Base-by-base conservation (phyloP, 768 basidiomycete species). In the Panaeolus papilionaceus region DNA sequence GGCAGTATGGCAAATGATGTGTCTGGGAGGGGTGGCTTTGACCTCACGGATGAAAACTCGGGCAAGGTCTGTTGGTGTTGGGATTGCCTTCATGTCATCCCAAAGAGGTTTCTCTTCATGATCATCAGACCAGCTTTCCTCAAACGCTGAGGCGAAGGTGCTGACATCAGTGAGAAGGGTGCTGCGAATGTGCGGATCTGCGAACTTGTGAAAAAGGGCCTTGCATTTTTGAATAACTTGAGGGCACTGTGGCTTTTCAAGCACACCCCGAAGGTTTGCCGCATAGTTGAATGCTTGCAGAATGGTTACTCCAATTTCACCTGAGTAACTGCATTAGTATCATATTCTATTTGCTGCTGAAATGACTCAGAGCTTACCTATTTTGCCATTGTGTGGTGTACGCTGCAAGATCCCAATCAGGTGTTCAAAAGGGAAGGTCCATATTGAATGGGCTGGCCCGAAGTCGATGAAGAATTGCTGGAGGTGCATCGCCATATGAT, bases 341-440 rank as follows among this genome's bases (percentile, higher is more conserved):
- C 16, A 42, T 14, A 42, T 42, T 12, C 5, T 14, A 11, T 42
- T 42, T 8, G 11, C 12, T 14, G 3, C 10, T 42, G 12, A 14
- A 11, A 42, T 3, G 5, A 11, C 38, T 5, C 5, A 39, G 3
- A 3, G 44, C 66, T 45, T 64, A 74, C 73, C 70, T 65, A 64
- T 47, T 44, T 71, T 71, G 18, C 68, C 62, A 67, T 79, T 79
- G 64, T 67, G 72, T 3, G 77, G 74, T n/a, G 78, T 72, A 10
- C 71, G 71, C 63, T 81, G 74, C 10, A 80, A 69, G 65, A 74
- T 71, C 0, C 79, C 78, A 67, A 80, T 79, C 70, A 79, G 75
- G 5, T 70, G 68, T 63, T 81, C 78, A 64, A 79, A 80, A 1
- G 75, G 74, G 61, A 81, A 81, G 1, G 77, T 68, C 79, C 79